Evolutionary conservation across 2,329 filamentous ascomycete species (phyloP).

Genomic region (Massarina eburnea): DNA sequence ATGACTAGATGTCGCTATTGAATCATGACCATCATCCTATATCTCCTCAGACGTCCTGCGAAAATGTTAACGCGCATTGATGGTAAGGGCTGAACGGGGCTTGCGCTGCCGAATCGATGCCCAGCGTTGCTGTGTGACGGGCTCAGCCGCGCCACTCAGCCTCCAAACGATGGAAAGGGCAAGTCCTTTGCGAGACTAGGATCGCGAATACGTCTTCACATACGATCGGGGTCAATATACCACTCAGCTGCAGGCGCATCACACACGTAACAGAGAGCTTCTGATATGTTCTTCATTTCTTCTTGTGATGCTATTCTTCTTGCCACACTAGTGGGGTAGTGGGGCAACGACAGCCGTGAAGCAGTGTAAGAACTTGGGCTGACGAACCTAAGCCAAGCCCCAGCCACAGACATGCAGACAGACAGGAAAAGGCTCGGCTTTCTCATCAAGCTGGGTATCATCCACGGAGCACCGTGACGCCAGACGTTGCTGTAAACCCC

Average conservation of each 20-base stretch:
- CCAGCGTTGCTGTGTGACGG: constrained; percentile 23
- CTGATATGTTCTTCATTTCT: no score
- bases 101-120: constrained; percentile 25
- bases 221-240: no score
- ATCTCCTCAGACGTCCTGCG: constrained; percentile 29
- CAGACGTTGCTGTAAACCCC: no score
- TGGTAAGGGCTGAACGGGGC: constrained; percentile 8
- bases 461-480: neutral
- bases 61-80: constrained; percentile 29
- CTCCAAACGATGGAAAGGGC: neutral
- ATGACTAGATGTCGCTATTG: constrained; percentile 15
- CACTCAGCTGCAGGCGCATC: no score
- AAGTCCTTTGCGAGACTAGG: no score
- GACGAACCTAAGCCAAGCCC: no score
- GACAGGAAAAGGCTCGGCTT: neutral
- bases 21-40: constrained; percentile 34
- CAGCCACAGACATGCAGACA: neutral
- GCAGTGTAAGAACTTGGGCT: no score
- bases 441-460: neutral
- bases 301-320: no score
- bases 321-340: no score
- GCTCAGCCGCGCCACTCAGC: constrained; percentile 21
- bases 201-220: no score
- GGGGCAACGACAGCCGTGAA: no score
- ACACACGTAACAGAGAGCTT: no score